Conservation (phyloP, 2,329 filamentous ascomycete genomes). For the Colletotrichum limetticola region DNA sequence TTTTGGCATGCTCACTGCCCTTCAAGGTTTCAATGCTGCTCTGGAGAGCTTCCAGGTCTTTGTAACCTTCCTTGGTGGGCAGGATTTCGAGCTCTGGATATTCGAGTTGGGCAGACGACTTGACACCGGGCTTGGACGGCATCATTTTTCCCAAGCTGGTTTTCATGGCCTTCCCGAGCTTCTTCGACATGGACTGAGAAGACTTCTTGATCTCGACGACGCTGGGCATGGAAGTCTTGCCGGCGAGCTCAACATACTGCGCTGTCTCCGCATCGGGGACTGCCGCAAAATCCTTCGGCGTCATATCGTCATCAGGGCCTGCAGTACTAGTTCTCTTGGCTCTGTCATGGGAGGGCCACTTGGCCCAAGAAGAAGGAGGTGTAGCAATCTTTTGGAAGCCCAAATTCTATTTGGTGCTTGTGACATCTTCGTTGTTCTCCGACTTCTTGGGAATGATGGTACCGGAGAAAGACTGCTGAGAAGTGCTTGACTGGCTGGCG, state of each 20-base stretch:
- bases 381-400: slow-evolving; percentile 22
- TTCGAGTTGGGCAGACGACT: slow-evolving; percentile 38
- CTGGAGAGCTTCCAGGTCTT: slow-evolving; percentile 45
- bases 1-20: slow-evolving; percentile 15
- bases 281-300: slow-evolving; percentile 43
- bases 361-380: slow-evolving; percentile 48
- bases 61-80: slow-evolving; percentile 43
- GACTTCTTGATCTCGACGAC: slow-evolving; percentile 23
- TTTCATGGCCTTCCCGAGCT: slow-evolving; percentile 44
- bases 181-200: slow-evolving; percentile 42
- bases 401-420: slow-evolving; percentile 8
- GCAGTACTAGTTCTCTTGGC: slow-evolving; percentile 42
- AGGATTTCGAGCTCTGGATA: slow-evolving; percentile 50
- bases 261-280: slow-evolving; percentile 36
- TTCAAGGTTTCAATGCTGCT: slow-evolving; percentile 45
- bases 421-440: not conserved
- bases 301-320: slow-evolving; percentile 39
- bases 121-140: slow-evolving; percentile 18
- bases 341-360: slow-evolving; percentile 45
- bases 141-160: slow-evolving; percentile 41
- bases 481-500: not conserved
- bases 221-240: slow-evolving; percentile 30
- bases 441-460: not conserved
- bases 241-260: slow-evolving; percentile 41
- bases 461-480: slow-evolving; percentile 24